Evolutionary conservation across 495 filamentous ascomycete genomes (phyloP).

Genomic region (Penicillium silybi): DNA sequence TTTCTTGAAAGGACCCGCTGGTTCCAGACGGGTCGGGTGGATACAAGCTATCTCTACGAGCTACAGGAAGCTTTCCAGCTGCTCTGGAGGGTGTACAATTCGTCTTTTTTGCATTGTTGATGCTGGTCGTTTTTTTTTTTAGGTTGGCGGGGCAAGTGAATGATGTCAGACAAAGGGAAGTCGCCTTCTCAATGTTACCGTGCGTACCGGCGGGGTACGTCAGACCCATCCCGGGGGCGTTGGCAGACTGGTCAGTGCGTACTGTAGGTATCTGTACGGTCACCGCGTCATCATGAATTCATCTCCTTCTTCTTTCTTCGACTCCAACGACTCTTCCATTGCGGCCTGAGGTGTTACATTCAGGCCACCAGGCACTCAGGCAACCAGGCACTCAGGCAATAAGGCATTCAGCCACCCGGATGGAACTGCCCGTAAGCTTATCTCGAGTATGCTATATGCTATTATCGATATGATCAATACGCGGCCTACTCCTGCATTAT

Average conservation of each 20-base stretch:
- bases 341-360: not conserved
- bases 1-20: slow-evolving; percentile 7
- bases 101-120: not conserved
- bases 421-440: not conserved
- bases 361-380: not conserved
- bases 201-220: not conserved
- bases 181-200: not conserved
- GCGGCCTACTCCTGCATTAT: not conserved
- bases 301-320: no score
- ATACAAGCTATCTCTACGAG: not conserved
- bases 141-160: slow-evolving; percentile 24
- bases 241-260: not conserved
- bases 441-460: not conserved
- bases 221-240: not conserved
- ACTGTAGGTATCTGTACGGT: slow-evolving; percentile 17
- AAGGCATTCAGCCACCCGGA: not conserved
- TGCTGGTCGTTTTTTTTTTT: slow-evolving; percentile 6
- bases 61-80: slow-evolving; percentile 4
- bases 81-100: not conserved
- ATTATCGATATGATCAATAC: not conserved
- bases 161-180: slow-evolving; percentile 22
- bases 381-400: not conserved
- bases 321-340: not conserved
- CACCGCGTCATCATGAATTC: slow-evolving; percentile 19
- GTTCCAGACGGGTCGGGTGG: slow-evolving; percentile 20